Conservation (phyloP, 441 rosid genomes). For the Pelargonium fulgidum region DNA sequence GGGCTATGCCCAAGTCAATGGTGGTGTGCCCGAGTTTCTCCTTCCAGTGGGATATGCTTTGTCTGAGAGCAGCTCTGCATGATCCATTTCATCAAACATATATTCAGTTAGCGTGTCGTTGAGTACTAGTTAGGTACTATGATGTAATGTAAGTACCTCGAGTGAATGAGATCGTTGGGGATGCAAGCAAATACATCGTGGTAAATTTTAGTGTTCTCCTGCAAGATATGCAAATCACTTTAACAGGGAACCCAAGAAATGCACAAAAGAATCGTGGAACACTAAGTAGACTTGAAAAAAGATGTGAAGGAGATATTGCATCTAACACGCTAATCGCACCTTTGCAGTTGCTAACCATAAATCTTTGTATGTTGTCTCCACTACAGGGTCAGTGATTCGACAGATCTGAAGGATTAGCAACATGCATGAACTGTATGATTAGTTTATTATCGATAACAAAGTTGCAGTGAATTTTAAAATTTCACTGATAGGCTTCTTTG, state of each 20-base stretch:
- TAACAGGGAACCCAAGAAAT: no score
- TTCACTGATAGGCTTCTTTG: no score
- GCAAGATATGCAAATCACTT: constrained; percentile 23
- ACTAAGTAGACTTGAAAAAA: constrained; percentile 3
- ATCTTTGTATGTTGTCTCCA: constrained; percentile 82
- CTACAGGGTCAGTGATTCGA: constrained; percentile 66
- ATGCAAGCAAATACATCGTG: constrained; percentile 92
- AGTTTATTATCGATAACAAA: no score
- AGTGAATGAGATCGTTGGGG: constrained; percentile 84
- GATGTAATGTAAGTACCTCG: constrained; percentile 43
- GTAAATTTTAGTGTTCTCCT: constrained; percentile 79
- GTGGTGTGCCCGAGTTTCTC: constrained; percentile 87
- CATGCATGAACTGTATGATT: not conserved
- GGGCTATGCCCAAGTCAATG: constrained; percentile 88
- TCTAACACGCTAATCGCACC: constrained; percentile 35
- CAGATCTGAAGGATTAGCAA: constrained; percentile 37
- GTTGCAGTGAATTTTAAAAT: no score
- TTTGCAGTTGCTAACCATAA: constrained; percentile 82
- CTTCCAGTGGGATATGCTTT: constrained; percentile 60
- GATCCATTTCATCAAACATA: not conserved
- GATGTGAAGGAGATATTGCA: not conserved
- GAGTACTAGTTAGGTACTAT: not conserved
- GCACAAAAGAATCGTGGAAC: no score
- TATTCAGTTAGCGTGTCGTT: not conserved
- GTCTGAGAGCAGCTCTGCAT: constrained; percentile 70